Evolutionary conservation across 169 alveolate species (phyloP), one percentile per base, ranked within the genome.

Genomic region (Plasmodium coatneyi): DNA sequence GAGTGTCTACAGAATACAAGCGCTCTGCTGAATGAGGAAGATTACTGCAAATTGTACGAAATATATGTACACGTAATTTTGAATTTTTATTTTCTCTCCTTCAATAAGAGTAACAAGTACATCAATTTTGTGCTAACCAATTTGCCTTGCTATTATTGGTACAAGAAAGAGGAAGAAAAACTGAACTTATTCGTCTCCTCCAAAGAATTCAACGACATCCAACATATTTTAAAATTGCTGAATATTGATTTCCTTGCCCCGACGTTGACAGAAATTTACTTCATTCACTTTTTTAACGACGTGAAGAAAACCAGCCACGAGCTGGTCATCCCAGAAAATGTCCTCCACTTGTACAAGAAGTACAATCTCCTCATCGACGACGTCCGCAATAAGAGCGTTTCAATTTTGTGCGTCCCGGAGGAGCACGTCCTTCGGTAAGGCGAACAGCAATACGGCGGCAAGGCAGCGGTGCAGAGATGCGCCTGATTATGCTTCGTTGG

Each of bases 81-180:
- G n/a, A 91, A 91, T 71, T 91, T 91, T 91, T 91, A 91, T 81
- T 91, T 91, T 49, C 76, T 91, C 54, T 91, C 95, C 32, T 91
- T 91, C 76, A 82, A 91, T 81, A 91, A 91, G 74, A 91, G 82
- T 82, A 91, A 91, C 76, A 91, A 91, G 81, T 91, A 91, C 56
- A 91, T 91, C 54, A 91, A 91, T 81, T 91, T 66, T 71, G 80
- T 91, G 10, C 71, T 91, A 71, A 91, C 28, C 25, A 91, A 91
- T 81, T 71, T 91, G 72, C 95, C 95, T 0, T 91, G 95, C 36
- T 91, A 91, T 80, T 72, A 91, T 81, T 91, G 95, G 95, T 91
- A 91, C 76, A 91, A 81, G 74, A 91, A 28, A 52, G 95, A 91
- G 81, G 95, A 91, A 81, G 95, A 91, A 71, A 91, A 91, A 91